phyloP scores from a whole-genome alignment of 1,284 basidiomycete genomes.

The Exobasidium rhododendri region DNA sequence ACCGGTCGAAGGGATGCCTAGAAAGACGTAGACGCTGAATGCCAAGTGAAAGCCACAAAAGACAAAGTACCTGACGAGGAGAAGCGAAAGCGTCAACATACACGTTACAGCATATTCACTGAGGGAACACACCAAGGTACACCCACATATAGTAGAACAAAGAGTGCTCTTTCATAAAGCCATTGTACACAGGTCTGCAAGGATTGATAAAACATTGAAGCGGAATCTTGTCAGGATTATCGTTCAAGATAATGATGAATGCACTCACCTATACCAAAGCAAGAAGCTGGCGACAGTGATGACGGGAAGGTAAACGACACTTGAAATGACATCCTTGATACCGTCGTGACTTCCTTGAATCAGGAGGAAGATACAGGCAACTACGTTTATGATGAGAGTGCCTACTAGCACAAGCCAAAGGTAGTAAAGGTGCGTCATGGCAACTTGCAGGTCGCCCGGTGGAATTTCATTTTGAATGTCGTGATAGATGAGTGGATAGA shows the following conservation, averaged over 20 bases:
- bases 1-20: constrained; percentile 68
- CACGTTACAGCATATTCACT: background rate
- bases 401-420: constrained; percentile 59
- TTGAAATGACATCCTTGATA: constrained; percentile 69
- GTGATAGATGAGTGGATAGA: constrained; percentile 91
- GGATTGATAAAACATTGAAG: no score
- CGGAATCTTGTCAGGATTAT: constrained; percentile 60
- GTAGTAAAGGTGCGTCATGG: constrained; percentile 70
- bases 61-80: constrained; percentile 64
- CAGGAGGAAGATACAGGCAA: constrained; percentile 83
- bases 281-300: constrained; percentile 80
- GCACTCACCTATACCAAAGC: constrained; percentile 63
- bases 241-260: background rate
- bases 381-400: constrained; percentile 82
- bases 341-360: constrained; percentile 72
- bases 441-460: constrained; percentile 66
- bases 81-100: background rate
- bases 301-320: constrained; percentile 73
- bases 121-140: background rate
- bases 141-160: constrained; percentile 70
- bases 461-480: constrained; percentile 86
- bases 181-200: constrained; percentile 83
- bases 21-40: constrained; percentile 65
- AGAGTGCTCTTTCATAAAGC: constrained; percentile 79
- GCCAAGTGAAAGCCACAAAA: constrained; percentile 89